These are phyloP conservation scores for Penicillium herquei DNA, from an alignment of 495 filamentous ascomycete genomes.

Conservation along the genomic window DNA sequence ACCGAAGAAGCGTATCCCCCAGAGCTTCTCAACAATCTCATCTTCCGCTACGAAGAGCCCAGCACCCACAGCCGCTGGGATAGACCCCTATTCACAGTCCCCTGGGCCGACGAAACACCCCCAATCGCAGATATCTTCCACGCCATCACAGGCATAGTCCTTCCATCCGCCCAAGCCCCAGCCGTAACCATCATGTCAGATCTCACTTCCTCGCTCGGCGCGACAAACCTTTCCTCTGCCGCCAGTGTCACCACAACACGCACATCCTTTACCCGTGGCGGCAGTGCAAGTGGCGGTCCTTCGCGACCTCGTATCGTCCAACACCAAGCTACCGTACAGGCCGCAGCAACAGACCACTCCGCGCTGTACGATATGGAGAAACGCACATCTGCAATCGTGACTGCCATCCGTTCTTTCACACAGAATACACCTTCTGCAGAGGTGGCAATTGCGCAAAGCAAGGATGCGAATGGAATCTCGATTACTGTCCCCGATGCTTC, in stretches of 20 bases:
- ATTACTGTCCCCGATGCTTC: constrained; percentile 40
- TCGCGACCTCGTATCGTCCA: constrained; percentile 55
- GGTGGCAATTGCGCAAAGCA: constrained; percentile 48
- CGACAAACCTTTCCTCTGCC: constrained; percentile 27
- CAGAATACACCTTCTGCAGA: constrained; percentile 39
- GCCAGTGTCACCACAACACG: constrained; percentile 31
- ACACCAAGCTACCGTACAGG: constrained; percentile 77
- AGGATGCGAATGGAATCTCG: constrained; percentile 31
- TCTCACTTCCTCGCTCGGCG: constrained; percentile 27
- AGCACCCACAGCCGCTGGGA: constrained; percentile 96
- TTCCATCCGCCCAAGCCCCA: constrained; percentile 25
- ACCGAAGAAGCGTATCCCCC: constrained; percentile 58
- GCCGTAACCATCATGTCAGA: constrained; percentile 25
- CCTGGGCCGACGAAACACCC: constrained; percentile 71
- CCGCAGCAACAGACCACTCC: constrained; percentile 63
- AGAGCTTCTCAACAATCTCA: constrained; percentile 83
- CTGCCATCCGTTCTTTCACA: constrained; percentile 65
- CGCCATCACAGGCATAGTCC: constrained; percentile 52
- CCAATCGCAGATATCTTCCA: constrained; percentile 77
- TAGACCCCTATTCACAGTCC: constrained; percentile 86
- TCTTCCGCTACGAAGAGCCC: constrained; percentile 95
- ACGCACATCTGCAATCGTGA: constrained; percentile 77
- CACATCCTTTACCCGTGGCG: constrained; percentile 15
- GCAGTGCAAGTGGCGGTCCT: constrained; percentile 7
- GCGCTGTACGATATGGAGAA: constrained; percentile 86